Conservation (phyloP, 1,284 basidiomycete species). For the Trichosporon faecale region DNA sequence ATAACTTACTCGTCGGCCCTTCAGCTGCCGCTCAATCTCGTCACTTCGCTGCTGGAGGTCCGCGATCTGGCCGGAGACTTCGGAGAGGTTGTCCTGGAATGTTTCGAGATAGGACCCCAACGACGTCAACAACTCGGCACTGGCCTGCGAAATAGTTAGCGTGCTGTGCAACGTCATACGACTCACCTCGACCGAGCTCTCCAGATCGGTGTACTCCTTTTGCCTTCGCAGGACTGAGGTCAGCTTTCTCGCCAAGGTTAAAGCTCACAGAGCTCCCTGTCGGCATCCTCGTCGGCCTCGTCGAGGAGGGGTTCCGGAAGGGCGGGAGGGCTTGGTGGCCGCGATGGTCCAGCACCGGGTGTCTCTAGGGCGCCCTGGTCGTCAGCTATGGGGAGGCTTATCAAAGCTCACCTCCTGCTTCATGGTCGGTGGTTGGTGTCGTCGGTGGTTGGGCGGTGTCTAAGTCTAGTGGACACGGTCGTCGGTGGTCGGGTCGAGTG, state of each 20-base stretch:
- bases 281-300: conserved; percentile 29
- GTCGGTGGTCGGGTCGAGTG: background rate
- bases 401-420: background rate
- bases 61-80: conserved; percentile 91
- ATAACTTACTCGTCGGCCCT: conserved; percentile 68
- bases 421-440: background rate
- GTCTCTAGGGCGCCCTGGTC: conserved; percentile 20
- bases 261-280: conserved; percentile 38
- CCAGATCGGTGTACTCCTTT: conserved; percentile 44
- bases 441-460: background rate
- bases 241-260: conserved; percentile 20
- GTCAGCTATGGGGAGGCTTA: no score
- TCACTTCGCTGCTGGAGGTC: conserved; percentile 86
- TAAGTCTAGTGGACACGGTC: background rate
- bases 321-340: conserved; percentile 11
- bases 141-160: conserved; percentile 33
- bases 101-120: conserved; percentile 87
- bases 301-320: conserved; percentile 30
- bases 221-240: conserved; percentile 34
- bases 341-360: conserved; percentile 20
- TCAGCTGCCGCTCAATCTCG: conserved; percentile 80
- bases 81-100: conserved; percentile 88
- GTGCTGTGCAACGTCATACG: background rate
- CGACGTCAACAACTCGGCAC: conserved; percentile 67
- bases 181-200: conserved; percentile 41